Evolutionary conservation across 2,329 filamentous ascomycete species (phyloP), one percentile per base, ranked within the genome.

Genomic region (Trichoderma breve): DNA sequence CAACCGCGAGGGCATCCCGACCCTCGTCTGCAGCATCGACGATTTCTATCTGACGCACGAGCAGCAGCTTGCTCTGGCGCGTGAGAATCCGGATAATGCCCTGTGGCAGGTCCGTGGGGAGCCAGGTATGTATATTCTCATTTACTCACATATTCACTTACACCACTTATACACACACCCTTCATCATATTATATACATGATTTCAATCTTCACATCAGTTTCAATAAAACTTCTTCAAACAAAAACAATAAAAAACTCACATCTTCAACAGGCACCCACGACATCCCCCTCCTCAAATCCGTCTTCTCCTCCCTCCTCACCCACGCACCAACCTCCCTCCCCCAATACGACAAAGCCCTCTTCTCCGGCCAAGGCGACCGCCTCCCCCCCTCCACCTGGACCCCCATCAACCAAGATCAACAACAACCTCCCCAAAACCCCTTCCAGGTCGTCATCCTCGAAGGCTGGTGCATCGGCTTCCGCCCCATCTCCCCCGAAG

Each of bases 401-500:
- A 82, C 85, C 30, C 78, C 78, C 15, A 85, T 91, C 72, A 89
- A 89, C 75, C 82, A n/a, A n/a, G n/a, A n/a, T n/a, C n/a, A 79
- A 60, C 84, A 87, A 14, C 57, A 69, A 12, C 55, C 34, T 8
- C 36, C 28, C 24, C 12, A 58, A n/a, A 15, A 78, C 3, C 83
- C 81, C n/a, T 81, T 88, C 28, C 81, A 87, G 28, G 89, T 95
- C 7, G 86, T 97, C 26, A 88, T 97, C 66, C 90, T 97, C 74
- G 94, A 98, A 81, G 94, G 95, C 21, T 97, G 94, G 95, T 96
- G 92, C 80, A 90, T 97, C 14, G 95, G 94, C 3, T 97, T 97
- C 82, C 89, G 90, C 6, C 81, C 91, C 0, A 81, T 95, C 14
- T 76, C 83, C 34, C 80, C 86, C 0, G 79, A 82, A n/a, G 84